phyloP scores from a whole-genome alignment of 805 yeast species.

The Monosporozyma siamensis region DNA sequence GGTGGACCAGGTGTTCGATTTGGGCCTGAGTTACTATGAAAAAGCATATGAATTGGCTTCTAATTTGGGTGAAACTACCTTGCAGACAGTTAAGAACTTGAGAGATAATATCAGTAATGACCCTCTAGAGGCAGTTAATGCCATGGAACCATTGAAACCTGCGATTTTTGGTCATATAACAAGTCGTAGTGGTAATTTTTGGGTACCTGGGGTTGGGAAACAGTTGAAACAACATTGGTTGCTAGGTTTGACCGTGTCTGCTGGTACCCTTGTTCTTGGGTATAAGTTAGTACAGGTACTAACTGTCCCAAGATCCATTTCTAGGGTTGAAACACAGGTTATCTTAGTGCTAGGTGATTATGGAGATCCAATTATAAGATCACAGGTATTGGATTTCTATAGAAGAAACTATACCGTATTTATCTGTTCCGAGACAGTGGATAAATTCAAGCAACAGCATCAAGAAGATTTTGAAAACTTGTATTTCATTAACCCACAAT shows the following conservation, averaged over 20 bases:
- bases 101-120: background rate
- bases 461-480: slow-evolving; percentile 26
- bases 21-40: slow-evolving; percentile 10
- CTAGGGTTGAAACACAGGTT: background rate
- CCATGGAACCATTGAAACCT: background rate
- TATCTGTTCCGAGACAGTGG: slow-evolving; percentile 24
- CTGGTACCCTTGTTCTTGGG: background rate
- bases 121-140: background rate
- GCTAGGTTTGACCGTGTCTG: background rate
- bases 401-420: slow-evolving; percentile 27
- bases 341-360: slow-evolving; percentile 27
- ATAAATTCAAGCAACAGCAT: slow-evolving; percentile 12
- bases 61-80: slow-evolving; percentile 8
- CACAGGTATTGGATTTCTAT: slow-evolving; percentile 30
- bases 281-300: background rate
- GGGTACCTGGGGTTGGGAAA: background rate
- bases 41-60: slow-evolving; percentile 9
- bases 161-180: background rate
- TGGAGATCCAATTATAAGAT: slow-evolving; percentile 29
- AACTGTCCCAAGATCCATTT: background rate
- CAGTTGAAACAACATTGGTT: background rate
- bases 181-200: background rate
- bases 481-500: slow-evolving; percentile 19
- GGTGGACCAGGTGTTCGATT: slow-evolving; percentile 20
- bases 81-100: slow-evolving; percentile 5